Evolutionary conservation across 805 yeast genomes (phyloP), one percentile per base, ranked within the genome.

Genomic region (Wickerhamomyces bovis): DNA sequence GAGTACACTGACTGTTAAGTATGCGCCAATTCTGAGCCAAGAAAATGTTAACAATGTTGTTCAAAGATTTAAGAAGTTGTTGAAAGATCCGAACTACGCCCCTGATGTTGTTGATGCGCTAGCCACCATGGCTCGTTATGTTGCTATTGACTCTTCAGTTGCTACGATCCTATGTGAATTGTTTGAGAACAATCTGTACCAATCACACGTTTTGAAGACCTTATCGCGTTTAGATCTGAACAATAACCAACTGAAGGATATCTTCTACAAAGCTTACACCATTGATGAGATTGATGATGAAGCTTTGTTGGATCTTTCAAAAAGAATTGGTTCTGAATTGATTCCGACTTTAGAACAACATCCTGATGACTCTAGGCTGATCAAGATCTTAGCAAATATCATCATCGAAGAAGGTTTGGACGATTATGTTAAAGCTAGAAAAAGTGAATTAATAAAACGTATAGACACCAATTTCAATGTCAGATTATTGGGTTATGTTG

Each of bases 401-500:
- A 51, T 58, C 10, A 53, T 61, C 26, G 43, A 55, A 41, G 65
- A 56, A 26, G 47, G 53, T 12, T 43, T 60, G 25, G 45, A 48
- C 6, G 54, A 62, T n/a, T 60, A 55, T 36, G 42, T 56, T 19
- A 25, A 44, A 5, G 44, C 23, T 2, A 51, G 60, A 43, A 59
- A 60, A 33, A 25, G 38, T 18, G 60, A 58, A 48, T 40, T 55
- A 25, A 21, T 50, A 4, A 23, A 43, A 2, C 55, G 48, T 15
- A 43, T 47, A 25, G 50, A 60, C 33, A 44, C 63, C 15, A 49
- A 66, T 1, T 74, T 72, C 53, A 64, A 65, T 39, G 60, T 68
- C 38, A 72, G 71, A 33, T 74, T 75, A 36, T 58, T 81, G 44
- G 85, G 83, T 5, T 71, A 72, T 47, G 65, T 77, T 26, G 74